Conservation (phyloP, 139 green algal species). For the Picochlorum sp. region DNA sequence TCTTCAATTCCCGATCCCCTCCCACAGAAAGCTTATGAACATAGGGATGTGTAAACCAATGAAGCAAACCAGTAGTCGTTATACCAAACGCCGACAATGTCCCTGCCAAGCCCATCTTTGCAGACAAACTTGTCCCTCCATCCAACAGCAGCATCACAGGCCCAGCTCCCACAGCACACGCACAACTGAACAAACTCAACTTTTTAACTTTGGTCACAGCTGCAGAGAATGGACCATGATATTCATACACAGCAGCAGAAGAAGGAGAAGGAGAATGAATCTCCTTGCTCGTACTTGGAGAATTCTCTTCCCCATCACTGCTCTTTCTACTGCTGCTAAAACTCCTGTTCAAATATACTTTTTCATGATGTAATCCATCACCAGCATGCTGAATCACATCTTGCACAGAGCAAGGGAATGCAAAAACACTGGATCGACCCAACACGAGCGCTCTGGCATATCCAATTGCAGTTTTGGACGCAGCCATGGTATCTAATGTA, state of each 20-base stretch:
- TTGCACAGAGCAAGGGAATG: no score
- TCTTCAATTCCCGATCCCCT: neutral
- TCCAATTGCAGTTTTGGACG: no score
- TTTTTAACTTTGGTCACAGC: constrained; percentile 28
- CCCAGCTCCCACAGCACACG: constrained; percentile 21
- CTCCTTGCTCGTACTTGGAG: no score
- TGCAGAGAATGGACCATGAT: constrained; percentile 14
- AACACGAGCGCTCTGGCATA: no score
- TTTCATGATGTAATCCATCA: no score
- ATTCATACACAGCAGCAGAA: neutral
- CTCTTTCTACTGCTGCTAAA: no score
- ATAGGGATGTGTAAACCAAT: constrained; percentile 36
- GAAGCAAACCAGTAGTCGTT: constrained; percentile 39
- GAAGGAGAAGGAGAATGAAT: no score
- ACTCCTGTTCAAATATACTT: no score
- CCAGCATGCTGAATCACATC: no score
- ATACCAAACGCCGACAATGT: constrained; percentile 36
- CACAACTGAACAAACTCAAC: constrained; percentile 42
- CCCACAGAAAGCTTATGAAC: constrained; percentile 11
- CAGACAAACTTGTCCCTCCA: constrained; percentile 10
- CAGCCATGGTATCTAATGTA: no score
- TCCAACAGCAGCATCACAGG: constrained; percentile 34
- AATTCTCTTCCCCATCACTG: no score
- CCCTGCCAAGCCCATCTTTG: constrained; percentile 28
- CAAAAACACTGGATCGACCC: no score